These are phyloP conservation scores for Xanthoparmelia taractica DNA, from an alignment of 495 filamentous ascomycete genomes.

Conservation along the genomic window DNA sequence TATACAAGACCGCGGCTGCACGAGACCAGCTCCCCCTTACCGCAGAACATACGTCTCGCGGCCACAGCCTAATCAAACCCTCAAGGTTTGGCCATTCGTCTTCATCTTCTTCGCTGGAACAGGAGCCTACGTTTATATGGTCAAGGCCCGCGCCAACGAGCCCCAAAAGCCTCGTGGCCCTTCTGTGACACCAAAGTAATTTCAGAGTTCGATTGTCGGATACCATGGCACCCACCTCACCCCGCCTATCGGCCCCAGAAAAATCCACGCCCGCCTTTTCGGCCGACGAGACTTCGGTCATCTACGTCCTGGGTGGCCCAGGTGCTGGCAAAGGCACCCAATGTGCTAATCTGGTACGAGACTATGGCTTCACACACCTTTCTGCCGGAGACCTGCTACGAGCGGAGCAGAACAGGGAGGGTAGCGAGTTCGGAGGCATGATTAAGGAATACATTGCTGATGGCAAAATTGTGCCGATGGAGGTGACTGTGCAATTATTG, in stretches of 20 bases:
- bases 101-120: constrained; percentile 51
- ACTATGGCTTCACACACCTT: constrained; percentile 88
- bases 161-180: constrained; percentile 27
- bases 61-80: constrained; percentile 28
- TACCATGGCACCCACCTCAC: constrained; percentile 35
- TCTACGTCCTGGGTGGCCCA: constrained; percentile 55
- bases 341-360: constrained; percentile 78
- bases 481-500: constrained; percentile 87
- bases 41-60: constrained; percentile 13
- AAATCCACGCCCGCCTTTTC: constrained; percentile 68
- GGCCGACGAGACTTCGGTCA: constrained; percentile 69
- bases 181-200: constrained; percentile 22
- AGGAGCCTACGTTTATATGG: constrained; percentile 54
- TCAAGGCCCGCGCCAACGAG: constrained; percentile 48
- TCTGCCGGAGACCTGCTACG: constrained; percentile 90
- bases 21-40: not conserved
- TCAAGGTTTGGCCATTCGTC: constrained; percentile 60
- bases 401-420: constrained; percentile 79
- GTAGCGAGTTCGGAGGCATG: constrained; percentile 78
- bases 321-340: constrained; percentile 60
- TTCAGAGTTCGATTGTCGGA: constrained; percentile 7
- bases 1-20: not conserved
- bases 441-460: constrained; percentile 87
- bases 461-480: constrained; percentile 95
- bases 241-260: constrained; percentile 42